Base-by-base conservation (phyloP, 192 early-diverging fungal species). In the Coemansia interrupta region DNA sequence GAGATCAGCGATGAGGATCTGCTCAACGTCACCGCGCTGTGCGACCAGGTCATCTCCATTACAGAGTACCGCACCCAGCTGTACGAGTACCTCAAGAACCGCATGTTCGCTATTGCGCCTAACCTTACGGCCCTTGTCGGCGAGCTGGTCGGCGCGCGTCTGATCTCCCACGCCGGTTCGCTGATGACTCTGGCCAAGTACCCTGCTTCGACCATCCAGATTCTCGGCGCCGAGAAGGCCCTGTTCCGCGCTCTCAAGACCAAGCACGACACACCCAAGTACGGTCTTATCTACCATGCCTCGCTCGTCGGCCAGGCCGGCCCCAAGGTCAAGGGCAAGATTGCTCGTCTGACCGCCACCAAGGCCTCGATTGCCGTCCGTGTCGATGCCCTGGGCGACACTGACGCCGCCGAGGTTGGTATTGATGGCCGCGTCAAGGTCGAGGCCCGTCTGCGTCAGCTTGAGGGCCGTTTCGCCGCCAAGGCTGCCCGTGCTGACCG, bases 221-320 rank as follows among this genome's bases (percentile, higher is more conserved):
- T 99, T 58, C 86, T 99, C 17, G 97, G 97, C 77, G 97, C 97
- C 32, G 97, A 99, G 82, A 99, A 99, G 88, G 97, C 97, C n/a
- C 87, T 99, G 24, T 99, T 99, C 90, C 87, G 96, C 39, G 96
- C 96, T 4, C 83, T 99, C 66, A 99, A 99, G 88, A 90, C 93
- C 71, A 99, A 99, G 83, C 90, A 92, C 72, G 88, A 94, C 76
- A 99, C 96, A 14, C 96, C 96, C 58, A 97, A 99, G 81, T 99
- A 96, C 72, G 96, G 96, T 73, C 82, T 99, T 49, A 91, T 99
- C 63, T 99, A 95, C 81, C 96, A 99, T 72, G 92, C 96, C 38
- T 92, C 91, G 17, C 85, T 99, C 47, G 88, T 99, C 49, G 96
- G 96, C 42, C 96, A 94, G 81, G 95, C 95, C 47, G 87, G 89